Percentiles rank a stretch among this genome's conserved stretches.
Evolutionary conservation across 169 alveolate genomes (phyloP).

Genomic region (Cardiosporidium cionae): DNA sequence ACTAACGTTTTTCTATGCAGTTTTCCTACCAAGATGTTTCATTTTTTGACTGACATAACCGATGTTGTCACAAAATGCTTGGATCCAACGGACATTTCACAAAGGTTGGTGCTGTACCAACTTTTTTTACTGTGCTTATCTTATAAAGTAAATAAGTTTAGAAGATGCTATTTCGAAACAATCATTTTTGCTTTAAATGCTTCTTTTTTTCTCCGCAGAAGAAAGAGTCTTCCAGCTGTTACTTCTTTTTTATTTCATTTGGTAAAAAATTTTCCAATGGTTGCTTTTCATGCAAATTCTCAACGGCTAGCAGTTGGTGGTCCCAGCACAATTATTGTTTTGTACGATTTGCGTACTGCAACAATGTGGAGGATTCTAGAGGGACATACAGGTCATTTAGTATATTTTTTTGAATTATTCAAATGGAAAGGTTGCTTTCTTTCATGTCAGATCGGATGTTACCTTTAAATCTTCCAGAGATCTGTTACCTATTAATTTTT

Average conservation of each 20-base stretch:
- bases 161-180: too few species aligned
- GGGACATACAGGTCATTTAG: slow-evolving; percentile 49
- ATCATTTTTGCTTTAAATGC: too few species aligned
- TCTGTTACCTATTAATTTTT: too few species aligned
- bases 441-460: too few species aligned
- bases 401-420: too few species aligned
- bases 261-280: slow-evolving; percentile 45
- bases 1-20: background rate
- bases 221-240: slow-evolving; percentile 40
- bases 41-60: background rate
- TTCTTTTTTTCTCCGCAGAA: slow-evolving; percentile 11
- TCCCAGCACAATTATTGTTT: slow-evolving; percentile 18
- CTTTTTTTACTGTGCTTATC: too few species aligned
- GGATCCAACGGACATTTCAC: background rate
- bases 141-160: too few species aligned
- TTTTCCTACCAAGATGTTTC: background rate
- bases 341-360: slow-evolving; percentile 50
- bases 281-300: slow-evolving; percentile 41
- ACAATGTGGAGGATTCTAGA: slow-evolving; percentile 47
- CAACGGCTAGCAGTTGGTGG: slow-evolving; percentile 34
- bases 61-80: background rate
- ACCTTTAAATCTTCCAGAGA: too few species aligned
- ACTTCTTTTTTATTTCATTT: slow-evolving; percentile 38
- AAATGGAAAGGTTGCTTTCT: too few species aligned
- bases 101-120: too few species aligned